phyloP scores from a whole-genome alignment of 73 alveolate genomes.

The Durusdinium trenchii region DNA sequence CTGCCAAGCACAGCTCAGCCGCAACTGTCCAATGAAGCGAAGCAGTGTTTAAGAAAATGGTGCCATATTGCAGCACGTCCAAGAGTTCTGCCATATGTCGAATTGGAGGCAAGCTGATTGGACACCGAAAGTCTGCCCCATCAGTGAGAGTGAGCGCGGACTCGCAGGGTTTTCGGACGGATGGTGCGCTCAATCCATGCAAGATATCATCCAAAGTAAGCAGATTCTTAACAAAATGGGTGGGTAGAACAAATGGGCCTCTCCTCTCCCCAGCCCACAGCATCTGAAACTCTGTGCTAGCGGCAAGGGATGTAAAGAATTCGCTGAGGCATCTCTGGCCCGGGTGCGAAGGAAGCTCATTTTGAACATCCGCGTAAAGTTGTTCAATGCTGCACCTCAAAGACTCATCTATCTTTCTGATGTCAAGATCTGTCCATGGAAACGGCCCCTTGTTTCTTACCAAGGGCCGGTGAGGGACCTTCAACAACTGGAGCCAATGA shows the following conservation, averaged over 20 bases:
- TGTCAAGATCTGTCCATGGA: slow-evolving; percentile 6
- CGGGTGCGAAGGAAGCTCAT: background rate
- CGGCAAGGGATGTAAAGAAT: slow-evolving; percentile 1
- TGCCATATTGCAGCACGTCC: slow-evolving; percentile 48
- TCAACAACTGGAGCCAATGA: background rate
- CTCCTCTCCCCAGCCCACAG: slow-evolving; percentile 61
- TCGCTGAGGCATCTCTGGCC: background rate
- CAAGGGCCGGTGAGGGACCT: background rate
- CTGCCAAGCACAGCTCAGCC: slow-evolving; percentile 77
- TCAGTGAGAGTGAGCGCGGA: slow-evolving; percentile 75
- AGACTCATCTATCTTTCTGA: background rate
- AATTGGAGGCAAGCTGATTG: slow-evolving; percentile 70
- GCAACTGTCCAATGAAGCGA: slow-evolving; percentile 68
- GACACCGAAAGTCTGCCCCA: slow-evolving; percentile 81
- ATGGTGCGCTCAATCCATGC: background rate
- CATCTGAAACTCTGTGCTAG: slow-evolving; percentile 20
- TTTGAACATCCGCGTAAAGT: background rate
- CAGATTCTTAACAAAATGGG: background rate
- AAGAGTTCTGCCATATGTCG: background rate
- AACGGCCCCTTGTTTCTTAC: background rate
- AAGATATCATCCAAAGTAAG: slow-evolving; percentile 41
- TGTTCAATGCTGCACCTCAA: background rate
- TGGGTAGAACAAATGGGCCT: slow-evolving; percentile 34
- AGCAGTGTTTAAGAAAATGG: slow-evolving; percentile 74
- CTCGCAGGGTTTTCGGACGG: slow-evolving; percentile 35